Evolutionary conservation across 257 asterid genomes (phyloP).

Genomic region (Jacaranda copaia): DNA sequence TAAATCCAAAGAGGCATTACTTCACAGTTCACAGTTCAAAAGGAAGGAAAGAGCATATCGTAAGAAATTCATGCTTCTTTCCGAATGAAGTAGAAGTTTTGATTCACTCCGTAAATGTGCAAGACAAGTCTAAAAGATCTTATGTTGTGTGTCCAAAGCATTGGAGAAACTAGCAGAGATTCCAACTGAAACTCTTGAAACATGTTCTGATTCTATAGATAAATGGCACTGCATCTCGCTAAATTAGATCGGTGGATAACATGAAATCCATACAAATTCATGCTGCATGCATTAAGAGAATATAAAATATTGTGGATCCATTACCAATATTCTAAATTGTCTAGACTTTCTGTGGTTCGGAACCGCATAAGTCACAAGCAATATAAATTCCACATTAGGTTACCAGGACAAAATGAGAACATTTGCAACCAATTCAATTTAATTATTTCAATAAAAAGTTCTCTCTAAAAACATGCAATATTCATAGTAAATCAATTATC

Average conservation of each 20-base stretch:
- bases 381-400: slow-evolving; percentile 11
- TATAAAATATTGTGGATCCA: slow-evolving; percentile 7
- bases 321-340: slow-evolving; percentile 21
- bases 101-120: not conserved
- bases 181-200: not conserved
- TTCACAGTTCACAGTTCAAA: slow-evolving; percentile 20
- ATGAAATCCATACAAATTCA: not conserved
- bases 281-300: not conserved
- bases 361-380: slow-evolving; percentile 15
- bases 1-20: not conserved
- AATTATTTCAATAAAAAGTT: not conserved
- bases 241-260: slow-evolving; percentile 1
- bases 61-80: not conserved
- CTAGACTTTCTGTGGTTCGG: not conserved
- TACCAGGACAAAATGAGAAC: not conserved
- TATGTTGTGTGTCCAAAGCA: not conserved
- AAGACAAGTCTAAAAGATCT: slow-evolving; percentile 19
- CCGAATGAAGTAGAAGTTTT: not conserved
- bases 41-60: slow-evolving; percentile 16
- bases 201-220: not conserved
- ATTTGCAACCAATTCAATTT: not conserved
- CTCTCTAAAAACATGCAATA: not conserved
- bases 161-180: not conserved
- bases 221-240: slow-evolving; percentile 3
- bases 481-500: not conserved